A percentile compares a stretch with the other conserved stretches of the same genome.
These are phyloP conservation scores for Naganishia vaughanmartiniae DNA, from an alignment of 768 basidiomycete species.

Conservation along the genomic window DNA sequence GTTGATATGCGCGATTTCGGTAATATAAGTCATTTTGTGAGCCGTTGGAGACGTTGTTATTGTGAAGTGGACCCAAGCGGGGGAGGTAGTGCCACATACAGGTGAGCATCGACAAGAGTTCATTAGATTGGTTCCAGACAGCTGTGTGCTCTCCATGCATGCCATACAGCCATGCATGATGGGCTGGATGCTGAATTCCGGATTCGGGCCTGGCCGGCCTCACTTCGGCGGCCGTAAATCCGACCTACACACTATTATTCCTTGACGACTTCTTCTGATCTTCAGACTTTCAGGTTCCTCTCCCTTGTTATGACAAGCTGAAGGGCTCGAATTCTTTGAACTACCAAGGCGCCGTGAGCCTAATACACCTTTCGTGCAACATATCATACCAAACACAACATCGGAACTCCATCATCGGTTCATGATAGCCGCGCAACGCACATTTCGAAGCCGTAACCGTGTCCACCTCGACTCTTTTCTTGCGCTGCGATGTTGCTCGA, in stretches of 20 bases:
- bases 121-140: too few relatives aligned
- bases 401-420: neutral
- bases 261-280: neutral
- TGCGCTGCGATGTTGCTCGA: neutral
- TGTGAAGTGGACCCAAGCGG: neutral
- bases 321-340: neutral
- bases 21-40: slow-evolving; percentile 20
- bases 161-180: too few relatives aligned
- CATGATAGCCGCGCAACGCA: neutral
- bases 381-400: too few relatives aligned
- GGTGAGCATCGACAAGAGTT: too few relatives aligned
- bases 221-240: too few relatives aligned
- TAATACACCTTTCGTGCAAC: too few relatives aligned
- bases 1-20: slow-evolving; percentile 42
- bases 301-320: neutral
- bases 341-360: too few relatives aligned
- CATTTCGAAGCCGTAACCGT: neutral
- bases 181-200: too few relatives aligned
- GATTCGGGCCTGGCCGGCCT: too few relatives aligned
- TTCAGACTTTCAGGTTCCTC: neutral
- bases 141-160: too few relatives aligned
- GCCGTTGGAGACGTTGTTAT: too few relatives aligned
- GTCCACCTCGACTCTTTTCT: neutral
- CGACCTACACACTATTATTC: too few relatives aligned
- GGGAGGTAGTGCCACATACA: neutral